Conservation (phyloP, 2,329 filamentous ascomycete genomes). For the Aspergillus jensenii region DNA sequence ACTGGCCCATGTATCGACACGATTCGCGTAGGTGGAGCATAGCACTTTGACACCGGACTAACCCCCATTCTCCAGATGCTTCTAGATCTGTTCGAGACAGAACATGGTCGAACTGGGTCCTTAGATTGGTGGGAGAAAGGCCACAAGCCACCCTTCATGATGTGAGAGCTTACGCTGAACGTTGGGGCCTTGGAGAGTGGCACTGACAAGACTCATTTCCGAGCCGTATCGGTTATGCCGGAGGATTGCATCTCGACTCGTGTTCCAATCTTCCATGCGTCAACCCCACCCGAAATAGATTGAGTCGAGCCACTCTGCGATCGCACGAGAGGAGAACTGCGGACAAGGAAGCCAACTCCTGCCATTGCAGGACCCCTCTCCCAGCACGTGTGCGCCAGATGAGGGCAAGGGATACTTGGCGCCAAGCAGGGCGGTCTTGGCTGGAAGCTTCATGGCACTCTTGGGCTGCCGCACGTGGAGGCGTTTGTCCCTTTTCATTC, state of each 20-base stretch:
- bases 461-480: slow-evolving; percentile 17
- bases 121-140: not conserved
- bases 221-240: slow-evolving; percentile 1
- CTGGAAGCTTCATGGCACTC: slow-evolving; percentile 12
- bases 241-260: not conserved
- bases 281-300: not conserved
- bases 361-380: not conserved
- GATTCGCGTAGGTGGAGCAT: not conserved
- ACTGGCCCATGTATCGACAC: not conserved
- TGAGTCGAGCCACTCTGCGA: not conserved
- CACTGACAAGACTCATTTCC: not conserved
- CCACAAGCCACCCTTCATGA: not conserved
- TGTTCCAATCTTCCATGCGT: slow-evolving; percentile 6
- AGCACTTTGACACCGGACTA: not conserved
- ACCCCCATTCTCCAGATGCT: not conserved
- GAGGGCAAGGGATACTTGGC: slow-evolving; percentile 6
- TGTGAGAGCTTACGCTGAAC: not conserved
- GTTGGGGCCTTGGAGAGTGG: not conserved
- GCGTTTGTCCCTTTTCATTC: slow-evolving; percentile 11
- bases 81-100: not conserved
- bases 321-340: not conserved
- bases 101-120: not conserved
- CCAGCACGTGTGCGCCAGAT: not conserved
- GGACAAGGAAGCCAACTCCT: not conserved
- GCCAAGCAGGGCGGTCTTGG: slow-evolving; percentile 1